Percentiles rank a stretch among this genome's conserved stretches.
Conservation (phyloP, 345 rosid genomes). For the Syzygium jambos region DNA sequence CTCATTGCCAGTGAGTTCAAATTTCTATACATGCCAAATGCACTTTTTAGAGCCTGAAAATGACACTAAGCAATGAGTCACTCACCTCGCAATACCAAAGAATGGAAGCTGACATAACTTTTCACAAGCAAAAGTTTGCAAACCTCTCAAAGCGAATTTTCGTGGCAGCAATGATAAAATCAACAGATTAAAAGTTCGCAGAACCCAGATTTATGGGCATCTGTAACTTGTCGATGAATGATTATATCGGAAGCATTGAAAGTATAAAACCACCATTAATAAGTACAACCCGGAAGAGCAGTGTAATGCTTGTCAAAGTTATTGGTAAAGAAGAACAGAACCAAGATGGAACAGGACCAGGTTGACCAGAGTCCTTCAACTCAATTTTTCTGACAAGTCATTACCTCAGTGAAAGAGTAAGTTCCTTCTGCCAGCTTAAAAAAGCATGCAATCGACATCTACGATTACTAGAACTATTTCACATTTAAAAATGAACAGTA, state of each 20-base stretch:
- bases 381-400: background rate
- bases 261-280: background rate
- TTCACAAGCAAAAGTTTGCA: background rate
- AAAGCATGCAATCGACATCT: background rate
- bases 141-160: background rate
- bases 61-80: background rate
- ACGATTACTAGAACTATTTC: background rate
- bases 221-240: background rate
- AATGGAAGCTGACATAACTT: background rate
- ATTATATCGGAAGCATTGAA: background rate
- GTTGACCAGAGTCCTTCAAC: background rate
- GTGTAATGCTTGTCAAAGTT: background rate
- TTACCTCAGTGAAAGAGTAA: background rate
- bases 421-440: background rate
- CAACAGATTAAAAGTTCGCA: background rate
- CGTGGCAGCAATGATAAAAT: background rate
- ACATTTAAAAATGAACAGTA: background rate
- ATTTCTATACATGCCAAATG: conserved; percentile 76
- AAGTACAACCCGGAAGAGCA: background rate
- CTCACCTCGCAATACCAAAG: background rate
- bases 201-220: background rate
- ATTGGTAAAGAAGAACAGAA: background rate
- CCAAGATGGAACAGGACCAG: background rate
- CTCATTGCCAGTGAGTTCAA: conserved; percentile 73
- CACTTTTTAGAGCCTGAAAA: conserved; percentile 54